Evolutionary conservation across 2,329 filamentous ascomycete genomes (phyloP), one percentile per base, ranked within the genome.

Genomic region (Taxawa tesnikishii): DNA sequence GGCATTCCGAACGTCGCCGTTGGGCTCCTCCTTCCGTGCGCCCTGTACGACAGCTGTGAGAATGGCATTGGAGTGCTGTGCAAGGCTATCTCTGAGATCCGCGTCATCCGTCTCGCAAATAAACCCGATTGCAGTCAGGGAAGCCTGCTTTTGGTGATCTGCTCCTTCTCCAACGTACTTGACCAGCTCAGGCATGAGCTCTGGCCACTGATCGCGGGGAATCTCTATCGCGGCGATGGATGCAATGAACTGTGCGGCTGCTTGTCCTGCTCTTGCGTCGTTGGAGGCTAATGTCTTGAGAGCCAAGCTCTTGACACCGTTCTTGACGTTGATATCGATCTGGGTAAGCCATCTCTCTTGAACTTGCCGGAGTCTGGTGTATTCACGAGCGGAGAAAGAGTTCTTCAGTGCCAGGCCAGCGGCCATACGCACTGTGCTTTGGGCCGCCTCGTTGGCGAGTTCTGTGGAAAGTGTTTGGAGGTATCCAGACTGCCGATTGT

Each of bases 351-450:
- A 98, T 79, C 92, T 85, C 53, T 76, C 72, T 65, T 96, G 90
- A 37, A 96, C 75, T 56, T 92, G 82, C 54, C 83, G 79, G 62
- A 94, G 77, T 54, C 85, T 80, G 51, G 75, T 67, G 52, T 79
- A 79, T 61, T 98, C 90, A 68, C 90, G 81, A 52, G 87, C 83
- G 53, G 83, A 84, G 67, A 98, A 96, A 51, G 90, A 82, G 70
- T 98, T 98, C 67, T 98, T 98, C 53, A 98, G 70, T 47, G 90
- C 88, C 49, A 98, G 75, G 75, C 87, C 90, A 49, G 90, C 90
- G 47, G 90, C 88, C 47, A 83, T 81, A 70, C 90, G 81, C 55
- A 94, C 90, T 54, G 83, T 74, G 43, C 81, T 73, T 54, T 82
- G 70, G 45, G 81, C 78, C 47, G 74, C 71, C 54, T 96, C 88